These are phyloP conservation scores for Porpolomopsis calyptriformis DNA, from an alignment of 768 basidiomycete species.

Conservation along the genomic window DNA sequence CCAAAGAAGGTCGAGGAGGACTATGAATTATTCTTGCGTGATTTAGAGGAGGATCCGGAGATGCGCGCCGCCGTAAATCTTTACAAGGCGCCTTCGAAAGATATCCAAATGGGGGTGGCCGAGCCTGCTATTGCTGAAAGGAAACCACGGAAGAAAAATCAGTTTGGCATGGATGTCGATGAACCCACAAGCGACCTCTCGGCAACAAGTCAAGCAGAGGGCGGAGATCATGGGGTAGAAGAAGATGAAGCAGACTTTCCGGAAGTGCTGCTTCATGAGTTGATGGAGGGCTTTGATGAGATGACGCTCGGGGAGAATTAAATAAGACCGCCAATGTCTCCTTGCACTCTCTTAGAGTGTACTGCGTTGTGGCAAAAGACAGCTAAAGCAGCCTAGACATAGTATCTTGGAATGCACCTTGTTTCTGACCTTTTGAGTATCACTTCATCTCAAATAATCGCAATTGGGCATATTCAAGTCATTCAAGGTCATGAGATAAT, in stretches of 20 bases:
- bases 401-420: too few species aligned
- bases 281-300: conserved; percentile 87
- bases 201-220: conserved; percentile 16
- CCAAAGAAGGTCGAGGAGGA: conserved; percentile 91
- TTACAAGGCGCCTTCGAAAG: conserved; percentile 56
- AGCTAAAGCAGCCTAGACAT: too few species aligned
- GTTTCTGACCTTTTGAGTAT: too few species aligned
- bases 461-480: too few species aligned
- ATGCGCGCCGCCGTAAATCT: conserved; percentile 78
- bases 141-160: conserved; percentile 33
- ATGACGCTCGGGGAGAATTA: conserved; percentile 61
- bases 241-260: conserved; percentile 84
- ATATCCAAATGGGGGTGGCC: conserved; percentile 43
- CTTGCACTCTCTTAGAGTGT: not conserved
- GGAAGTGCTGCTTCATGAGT: conserved; percentile 70
- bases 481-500: too few species aligned
- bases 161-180: conserved; percentile 66
- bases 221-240: conserved; percentile 33
- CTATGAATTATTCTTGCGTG: conserved; percentile 91
- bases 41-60: conserved; percentile 92
- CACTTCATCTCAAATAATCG: too few species aligned
- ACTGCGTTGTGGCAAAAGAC: not conserved
- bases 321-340: too few species aligned
- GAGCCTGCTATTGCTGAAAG: conserved; percentile 24
- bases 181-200: conserved; percentile 17